These are phyloP conservation scores for Gardenia jasminoides DNA, from an alignment of 257 asterid genomes.

Conservation along the genomic window DNA sequence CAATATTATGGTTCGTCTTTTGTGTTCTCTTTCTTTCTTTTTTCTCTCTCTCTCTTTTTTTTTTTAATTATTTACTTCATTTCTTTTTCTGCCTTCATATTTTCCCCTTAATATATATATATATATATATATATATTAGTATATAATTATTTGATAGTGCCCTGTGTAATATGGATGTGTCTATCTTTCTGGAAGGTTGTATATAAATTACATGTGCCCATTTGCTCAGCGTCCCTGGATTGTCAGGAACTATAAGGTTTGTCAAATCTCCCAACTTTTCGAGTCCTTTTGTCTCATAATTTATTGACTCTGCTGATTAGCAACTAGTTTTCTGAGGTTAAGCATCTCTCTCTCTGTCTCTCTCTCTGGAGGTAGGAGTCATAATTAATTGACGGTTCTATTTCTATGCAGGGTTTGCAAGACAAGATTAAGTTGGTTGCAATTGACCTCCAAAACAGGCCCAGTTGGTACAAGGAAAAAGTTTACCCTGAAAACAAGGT, in stretches of 20 bases:
- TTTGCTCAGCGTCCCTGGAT: conserved; percentile 80
- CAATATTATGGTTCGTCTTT: neutral
- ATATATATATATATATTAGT: no score
- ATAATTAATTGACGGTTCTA: no score
- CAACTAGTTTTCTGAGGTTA: neutral
- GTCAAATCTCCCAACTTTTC: neutral
- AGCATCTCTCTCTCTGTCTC: neutral
- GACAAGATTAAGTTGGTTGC: conserved; percentile 51
- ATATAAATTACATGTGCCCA: conserved; percentile 56
- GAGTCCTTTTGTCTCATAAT: neutral
- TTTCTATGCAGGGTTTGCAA: conserved; percentile 44
- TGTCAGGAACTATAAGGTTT: conserved; percentile 66
- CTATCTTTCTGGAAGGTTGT: conserved; percentile 51
- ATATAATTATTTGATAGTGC: no score
- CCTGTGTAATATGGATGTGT: neutral
- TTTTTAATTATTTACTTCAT: no score
- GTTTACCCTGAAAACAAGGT: conserved; percentile 60
- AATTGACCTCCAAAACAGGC: conserved; percentile 51
- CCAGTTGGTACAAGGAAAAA: conserved; percentile 64
- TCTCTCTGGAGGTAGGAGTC: no score
- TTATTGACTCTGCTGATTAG: no score
- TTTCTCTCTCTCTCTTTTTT: no score
- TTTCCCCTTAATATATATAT: no score
- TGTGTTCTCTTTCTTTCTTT: no score
- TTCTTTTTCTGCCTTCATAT: no score